These are phyloP conservation scores for Boletellus ananiceps DNA, from an alignment of 768 basidiomycete genomes.

Conservation along the genomic window DNA sequence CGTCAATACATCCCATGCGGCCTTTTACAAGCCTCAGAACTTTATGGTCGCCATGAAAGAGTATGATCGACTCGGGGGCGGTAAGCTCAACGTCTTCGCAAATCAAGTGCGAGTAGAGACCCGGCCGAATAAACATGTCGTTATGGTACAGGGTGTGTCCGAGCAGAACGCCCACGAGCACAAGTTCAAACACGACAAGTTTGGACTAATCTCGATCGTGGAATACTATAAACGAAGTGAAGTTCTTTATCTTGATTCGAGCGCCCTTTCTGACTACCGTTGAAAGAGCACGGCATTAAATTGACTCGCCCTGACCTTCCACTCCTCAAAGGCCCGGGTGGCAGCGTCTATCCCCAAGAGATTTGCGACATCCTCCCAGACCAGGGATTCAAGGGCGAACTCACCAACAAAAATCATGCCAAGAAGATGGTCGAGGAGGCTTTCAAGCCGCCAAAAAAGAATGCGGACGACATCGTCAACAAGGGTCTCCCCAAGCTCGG, in stretches of 20 bases:
- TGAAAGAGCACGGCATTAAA: slow-evolving; percentile 36
- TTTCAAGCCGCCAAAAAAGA: slow-evolving; percentile 43
- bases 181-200: slow-evolving; percentile 36
- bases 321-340: slow-evolving; percentile 38
- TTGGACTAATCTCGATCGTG: slow-evolving; percentile 38
- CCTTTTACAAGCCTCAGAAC: slow-evolving; percentile 42
- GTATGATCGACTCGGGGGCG: slow-evolving; percentile 43
- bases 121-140: slow-evolving; percentile 61
- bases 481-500: slow-evolving; percentile 42
- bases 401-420: slow-evolving; percentile 41
- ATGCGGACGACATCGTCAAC: slow-evolving; percentile 40
- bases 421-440: slow-evolving; percentile 45
- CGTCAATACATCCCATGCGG: slow-evolving; percentile 49
- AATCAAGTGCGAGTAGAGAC: slow-evolving; percentile 59
- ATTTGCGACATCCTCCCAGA: slow-evolving; percentile 42
- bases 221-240: slow-evolving; percentile 43
- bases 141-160: slow-evolving; percentile 56
- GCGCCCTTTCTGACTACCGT: background rate
- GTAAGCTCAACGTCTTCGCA: slow-evolving; percentile 52
- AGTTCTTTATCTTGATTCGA: slow-evolving; percentile 3
- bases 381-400: slow-evolving; percentile 44
- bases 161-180: slow-evolving; percentile 35
- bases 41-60: slow-evolving; percentile 37
- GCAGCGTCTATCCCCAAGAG: slow-evolving; percentile 41
- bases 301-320: slow-evolving; percentile 35